Evolutionary conservation across 2,329 filamentous ascomycete species (phyloP).

Genomic region (Fusarium decemcellulare): DNA sequence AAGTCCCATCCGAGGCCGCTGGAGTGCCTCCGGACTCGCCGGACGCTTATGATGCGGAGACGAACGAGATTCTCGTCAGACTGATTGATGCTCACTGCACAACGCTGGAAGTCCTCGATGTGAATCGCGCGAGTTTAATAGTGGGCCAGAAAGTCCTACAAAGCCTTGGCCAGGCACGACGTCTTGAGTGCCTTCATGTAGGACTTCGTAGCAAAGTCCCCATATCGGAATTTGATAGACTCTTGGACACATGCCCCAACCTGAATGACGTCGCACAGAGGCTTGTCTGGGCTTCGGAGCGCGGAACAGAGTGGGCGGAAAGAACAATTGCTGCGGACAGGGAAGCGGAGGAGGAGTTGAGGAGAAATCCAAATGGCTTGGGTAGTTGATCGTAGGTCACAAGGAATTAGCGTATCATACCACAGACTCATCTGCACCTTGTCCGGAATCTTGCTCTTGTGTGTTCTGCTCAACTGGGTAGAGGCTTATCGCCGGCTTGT

Average conservation of each 20-base stretch:
- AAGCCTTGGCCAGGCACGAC: conserved; percentile 4
- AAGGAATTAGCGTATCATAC: too few species aligned
- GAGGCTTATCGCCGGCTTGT: too few species aligned
- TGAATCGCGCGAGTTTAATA: not conserved
- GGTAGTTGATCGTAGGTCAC: too few species aligned
- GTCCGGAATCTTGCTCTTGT: too few species aligned
- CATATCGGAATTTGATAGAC: not conserved
- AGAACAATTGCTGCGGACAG: not conserved
- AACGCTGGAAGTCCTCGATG: conserved; percentile 3
- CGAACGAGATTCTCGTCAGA: not conserved
- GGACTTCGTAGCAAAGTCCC: not conserved
- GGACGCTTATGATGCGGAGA: not conserved
- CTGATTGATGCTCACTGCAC: conserved; percentile 7
- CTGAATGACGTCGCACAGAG: not conserved
- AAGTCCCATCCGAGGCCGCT: not conserved
- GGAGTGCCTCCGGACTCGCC: too few species aligned
- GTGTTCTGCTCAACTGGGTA: too few species aligned
- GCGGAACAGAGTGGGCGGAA: conserved; percentile 1
- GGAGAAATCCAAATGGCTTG: not conserved
- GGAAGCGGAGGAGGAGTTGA: not conserved
- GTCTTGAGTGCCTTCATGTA: conserved; percentile 3
- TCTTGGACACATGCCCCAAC: conserved; percentile 13
- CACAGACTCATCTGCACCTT: too few species aligned
- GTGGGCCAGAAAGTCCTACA: conserved; percentile 5
- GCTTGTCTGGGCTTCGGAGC: not conserved